These are phyloP conservation scores for Metarhizium album DNA, from an alignment of 2,329 filamentous ascomycete species.

Conservation along the genomic window DNA sequence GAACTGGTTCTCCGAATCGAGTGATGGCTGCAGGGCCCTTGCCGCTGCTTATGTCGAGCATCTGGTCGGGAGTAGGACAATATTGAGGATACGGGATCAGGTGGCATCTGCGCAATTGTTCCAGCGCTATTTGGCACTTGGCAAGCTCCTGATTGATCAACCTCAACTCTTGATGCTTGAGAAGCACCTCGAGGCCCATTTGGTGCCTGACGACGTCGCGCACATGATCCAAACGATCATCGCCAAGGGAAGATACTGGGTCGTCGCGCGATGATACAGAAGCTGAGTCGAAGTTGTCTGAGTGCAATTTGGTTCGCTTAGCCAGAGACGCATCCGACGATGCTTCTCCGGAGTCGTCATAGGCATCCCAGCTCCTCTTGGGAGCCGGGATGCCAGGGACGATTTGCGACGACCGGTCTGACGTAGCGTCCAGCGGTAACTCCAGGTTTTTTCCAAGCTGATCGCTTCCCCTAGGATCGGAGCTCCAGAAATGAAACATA, in stretches of 20 bases:
- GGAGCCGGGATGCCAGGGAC: constrained; percentile 12
- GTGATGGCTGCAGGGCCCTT: constrained; percentile 59
- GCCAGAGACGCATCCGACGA: constrained; percentile 11
- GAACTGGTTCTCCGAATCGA: constrained; percentile 51
- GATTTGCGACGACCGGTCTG: neutral
- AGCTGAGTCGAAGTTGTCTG: constrained; percentile 6
- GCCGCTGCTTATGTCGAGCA: constrained; percentile 62
- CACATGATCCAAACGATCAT: constrained; percentile 35
- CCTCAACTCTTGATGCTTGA: constrained; percentile 90
- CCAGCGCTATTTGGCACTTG: constrained; percentile 86
- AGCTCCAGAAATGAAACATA: constrained; percentile 54
- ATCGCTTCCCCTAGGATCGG: constrained; percentile 47
- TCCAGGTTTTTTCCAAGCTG: constrained; percentile 31
- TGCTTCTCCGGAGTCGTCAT: constrained; percentile 11
- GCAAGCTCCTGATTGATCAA: constrained; percentile 93
- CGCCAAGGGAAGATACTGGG: constrained; percentile 12
- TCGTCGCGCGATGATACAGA: neutral
- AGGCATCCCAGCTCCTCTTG: constrained; percentile 29
- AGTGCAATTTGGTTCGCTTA: constrained; percentile 33
- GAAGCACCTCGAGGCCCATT: constrained; percentile 79
- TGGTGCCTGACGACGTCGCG: constrained; percentile 72
- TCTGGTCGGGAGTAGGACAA: constrained; percentile 53
- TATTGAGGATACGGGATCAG: constrained; percentile 80
- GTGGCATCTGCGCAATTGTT: constrained; percentile 86
- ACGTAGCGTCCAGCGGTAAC: constrained; percentile 11